Conservation (phyloP, 2,329 filamentous ascomycete species). For the Sporothrix brunneoviolacea region DNA sequence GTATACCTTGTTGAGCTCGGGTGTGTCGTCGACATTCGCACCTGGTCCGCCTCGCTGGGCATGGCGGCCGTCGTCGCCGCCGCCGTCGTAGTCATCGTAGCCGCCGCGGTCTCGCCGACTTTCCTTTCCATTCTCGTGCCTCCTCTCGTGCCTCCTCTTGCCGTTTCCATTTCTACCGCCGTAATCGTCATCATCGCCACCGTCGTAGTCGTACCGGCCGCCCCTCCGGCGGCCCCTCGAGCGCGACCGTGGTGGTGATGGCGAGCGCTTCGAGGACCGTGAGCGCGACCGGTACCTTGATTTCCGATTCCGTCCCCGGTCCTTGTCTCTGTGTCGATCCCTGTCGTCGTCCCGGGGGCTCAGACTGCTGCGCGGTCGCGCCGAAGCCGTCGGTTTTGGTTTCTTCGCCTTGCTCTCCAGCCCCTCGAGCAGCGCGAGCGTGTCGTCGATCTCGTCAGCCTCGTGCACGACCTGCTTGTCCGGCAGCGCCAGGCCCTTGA, state of each 20-base stretch:
- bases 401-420: slow-evolving; percentile 59
- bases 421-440: slow-evolving; percentile 82
- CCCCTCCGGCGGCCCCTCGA: slow-evolving; percentile 37
- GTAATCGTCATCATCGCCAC: slow-evolving; percentile 13
- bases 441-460: slow-evolving; percentile 76
- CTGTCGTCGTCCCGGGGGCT: slow-evolving; percentile 13
- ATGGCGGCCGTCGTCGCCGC: slow-evolving; percentile 37
- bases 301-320: slow-evolving; percentile 50
- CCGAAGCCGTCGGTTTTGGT: slow-evolving; percentile 1
- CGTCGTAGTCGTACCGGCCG: slow-evolving; percentile 24
- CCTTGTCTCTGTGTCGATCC: slow-evolving; percentile 18
- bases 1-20: slow-evolving; percentile 81
- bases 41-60: slow-evolving; percentile 53
- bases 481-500: slow-evolving; percentile 80
- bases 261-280: slow-evolving; percentile 31
- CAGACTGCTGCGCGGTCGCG: slow-evolving; percentile 4
- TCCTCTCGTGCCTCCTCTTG: slow-evolving; percentile 30
- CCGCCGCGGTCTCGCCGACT: slow-evolving; percentile 28
- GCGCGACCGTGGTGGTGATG: slow-evolving; percentile 33
- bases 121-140: slow-evolving; percentile 24
- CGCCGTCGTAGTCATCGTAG: slow-evolving; percentile 42
- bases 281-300: slow-evolving; percentile 31
- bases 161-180: slow-evolving; percentile 29
- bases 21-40: slow-evolving; percentile 72
- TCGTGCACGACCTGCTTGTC: slow-evolving; percentile 54